Conservation (phyloP, 2,329 filamentous ascomycete species). For the Gnomoniopsis smithogilvyi region DNA sequence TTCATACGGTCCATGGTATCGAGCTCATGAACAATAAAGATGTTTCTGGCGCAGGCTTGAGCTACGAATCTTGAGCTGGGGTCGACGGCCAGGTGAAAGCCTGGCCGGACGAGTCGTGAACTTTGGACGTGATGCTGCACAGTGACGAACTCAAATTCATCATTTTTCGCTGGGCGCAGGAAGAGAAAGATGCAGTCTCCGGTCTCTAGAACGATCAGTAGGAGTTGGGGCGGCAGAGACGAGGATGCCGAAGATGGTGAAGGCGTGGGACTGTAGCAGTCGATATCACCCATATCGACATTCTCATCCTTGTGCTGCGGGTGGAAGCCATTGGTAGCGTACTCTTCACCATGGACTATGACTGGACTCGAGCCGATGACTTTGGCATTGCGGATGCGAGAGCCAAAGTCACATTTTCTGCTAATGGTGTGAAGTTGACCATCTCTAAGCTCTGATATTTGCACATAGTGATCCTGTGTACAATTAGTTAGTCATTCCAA, state of each 20-base stretch:
- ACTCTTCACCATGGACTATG: slow-evolving; percentile 27
- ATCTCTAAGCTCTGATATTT: slow-evolving; percentile 73
- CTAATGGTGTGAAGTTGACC: slow-evolving; percentile 72
- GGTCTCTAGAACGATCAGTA: slow-evolving; percentile 73
- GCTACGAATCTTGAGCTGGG: slow-evolving; percentile 68
- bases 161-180: slow-evolving; percentile 44
- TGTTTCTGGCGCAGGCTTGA: slow-evolving; percentile 65
- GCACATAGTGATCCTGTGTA: slow-evolving; percentile 68
- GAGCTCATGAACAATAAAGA: slow-evolving; percentile 70
- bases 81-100: slow-evolving; percentile 71
- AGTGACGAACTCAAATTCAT: slow-evolving; percentile 57
- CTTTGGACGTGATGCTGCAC: slow-evolving; percentile 11
- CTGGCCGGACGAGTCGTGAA: slow-evolving; percentile 56
- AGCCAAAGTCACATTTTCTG: slow-evolving; percentile 75
- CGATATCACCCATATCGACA: slow-evolving; percentile 29
- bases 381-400: slow-evolving; percentile 73
- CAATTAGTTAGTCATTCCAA: slow-evolving; percentile 13
- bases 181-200: slow-evolving; percentile 77
- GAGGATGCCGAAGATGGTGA: slow-evolving; percentile 9
- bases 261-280: not conserved
- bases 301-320: slow-evolving; percentile 37
- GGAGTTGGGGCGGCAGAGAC: slow-evolving; percentile 66
- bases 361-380: slow-evolving; percentile 61
- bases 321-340: slow-evolving; percentile 20
- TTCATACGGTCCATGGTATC: slow-evolving; percentile 52